Evolutionary conservation across 2,329 filamentous ascomycete genomes (phyloP).

Genomic region (Colletotrichum sp.): DNA sequence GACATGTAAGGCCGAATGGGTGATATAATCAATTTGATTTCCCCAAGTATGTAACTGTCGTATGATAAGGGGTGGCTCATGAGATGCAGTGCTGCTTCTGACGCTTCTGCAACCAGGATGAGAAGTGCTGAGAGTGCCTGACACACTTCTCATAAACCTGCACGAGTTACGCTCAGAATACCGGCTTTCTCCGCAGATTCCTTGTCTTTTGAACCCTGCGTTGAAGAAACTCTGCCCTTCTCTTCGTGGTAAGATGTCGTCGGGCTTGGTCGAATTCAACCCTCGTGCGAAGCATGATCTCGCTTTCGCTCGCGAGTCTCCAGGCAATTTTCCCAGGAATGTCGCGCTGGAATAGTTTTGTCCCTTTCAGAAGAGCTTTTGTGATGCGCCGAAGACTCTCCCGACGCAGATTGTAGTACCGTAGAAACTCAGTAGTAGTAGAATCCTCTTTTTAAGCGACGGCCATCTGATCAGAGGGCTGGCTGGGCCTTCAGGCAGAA

Average conservation of each 20-base stretch:
- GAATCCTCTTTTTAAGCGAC: too few species aligned
- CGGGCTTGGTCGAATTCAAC: fast-evolving
- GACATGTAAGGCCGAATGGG: not conserved
- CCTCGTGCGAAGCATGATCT: fast-evolving
- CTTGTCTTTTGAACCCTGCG: not conserved
- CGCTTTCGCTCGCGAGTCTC: fast-evolving
- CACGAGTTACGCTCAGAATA: not conserved
- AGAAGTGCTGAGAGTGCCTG: not conserved
- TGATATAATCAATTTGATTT: fast-evolving
- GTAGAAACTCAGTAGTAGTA: too few species aligned
- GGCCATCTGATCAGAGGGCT: too few species aligned
- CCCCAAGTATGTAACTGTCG: not conserved
- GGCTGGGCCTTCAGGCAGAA: too few species aligned
- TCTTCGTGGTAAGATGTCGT: not conserved
- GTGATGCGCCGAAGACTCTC: not conserved
- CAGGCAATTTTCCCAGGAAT: not conserved
- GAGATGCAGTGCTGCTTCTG: not conserved
- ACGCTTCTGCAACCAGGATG: not conserved
- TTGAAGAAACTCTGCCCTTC: not conserved
- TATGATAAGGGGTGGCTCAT: fast-evolving
- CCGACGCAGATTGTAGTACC: not conserved
- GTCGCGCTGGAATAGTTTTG: not conserved
- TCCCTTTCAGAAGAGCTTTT: not conserved
- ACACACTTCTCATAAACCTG: too few species aligned
- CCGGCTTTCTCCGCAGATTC: not conserved